A percentile compares a stretch with the other conserved stretches of the same genome.
These are phyloP conservation scores for Trapa incisa DNA, from an alignment of 345 rosid species.

Conservation along the genomic window DNA sequence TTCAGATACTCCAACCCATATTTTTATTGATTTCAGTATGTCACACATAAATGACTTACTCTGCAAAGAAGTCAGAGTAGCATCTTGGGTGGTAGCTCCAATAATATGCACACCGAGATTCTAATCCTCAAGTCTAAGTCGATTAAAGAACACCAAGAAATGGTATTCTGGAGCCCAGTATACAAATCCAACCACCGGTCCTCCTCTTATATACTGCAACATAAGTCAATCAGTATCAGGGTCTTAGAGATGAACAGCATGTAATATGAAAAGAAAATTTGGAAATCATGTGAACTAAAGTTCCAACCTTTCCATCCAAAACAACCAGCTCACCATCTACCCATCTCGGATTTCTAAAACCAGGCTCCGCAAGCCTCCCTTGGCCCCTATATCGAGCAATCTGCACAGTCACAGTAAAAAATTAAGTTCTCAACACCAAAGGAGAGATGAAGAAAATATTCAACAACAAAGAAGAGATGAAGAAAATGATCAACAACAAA, in stretches of 20 bases:
- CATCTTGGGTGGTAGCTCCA: neutral
- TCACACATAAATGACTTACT: neutral
- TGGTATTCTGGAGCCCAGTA: conserved; percentile 97
- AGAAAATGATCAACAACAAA: neutral
- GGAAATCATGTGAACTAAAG: neutral
- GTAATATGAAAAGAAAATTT: neutral
- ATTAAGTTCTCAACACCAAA: neutral
- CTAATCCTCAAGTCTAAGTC: conserved; percentile 62
- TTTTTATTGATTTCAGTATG: neutral
- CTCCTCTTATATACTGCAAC: conserved; percentile 79
- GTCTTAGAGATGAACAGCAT: neutral
- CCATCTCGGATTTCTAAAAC: conserved; percentile 82
- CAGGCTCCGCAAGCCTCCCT: conserved; percentile 91
- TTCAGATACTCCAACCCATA: neutral
- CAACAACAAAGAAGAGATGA: neutral
- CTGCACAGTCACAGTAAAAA: conserved; percentile 22
- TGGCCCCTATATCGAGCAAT: conserved; percentile 92
- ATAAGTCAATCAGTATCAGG: conserved; percentile 1
- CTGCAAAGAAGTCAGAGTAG: neutral
- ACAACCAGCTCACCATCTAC: conserved; percentile 96
- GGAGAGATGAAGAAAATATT: neutral
- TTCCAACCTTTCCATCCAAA: conserved; percentile 80
- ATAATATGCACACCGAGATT: conserved; percentile 9
- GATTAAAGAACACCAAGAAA: conserved; percentile 84
- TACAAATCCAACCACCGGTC: conserved; percentile 89